Evolutionary conservation across 345 rosid genomes (phyloP), one percentile per base, ranked within the genome.

Genomic region (Citrus reticulata): DNA sequence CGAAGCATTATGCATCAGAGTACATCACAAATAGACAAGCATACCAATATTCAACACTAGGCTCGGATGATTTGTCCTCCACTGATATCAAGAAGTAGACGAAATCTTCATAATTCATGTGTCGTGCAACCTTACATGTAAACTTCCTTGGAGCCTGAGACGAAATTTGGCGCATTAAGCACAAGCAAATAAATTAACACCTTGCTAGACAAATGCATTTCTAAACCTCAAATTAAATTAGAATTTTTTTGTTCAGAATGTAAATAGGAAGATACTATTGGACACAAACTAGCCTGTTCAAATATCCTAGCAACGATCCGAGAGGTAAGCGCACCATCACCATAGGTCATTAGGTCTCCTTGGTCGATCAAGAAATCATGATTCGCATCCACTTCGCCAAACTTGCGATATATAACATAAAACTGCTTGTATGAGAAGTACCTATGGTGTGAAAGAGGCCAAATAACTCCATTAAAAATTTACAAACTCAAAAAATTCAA

Each of bases 101-200:
- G 77, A 95, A 95, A 89, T 95, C 98, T 87, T 95, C 98, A 82
- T 95, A 95, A 79, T 90, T 89, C 98, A 95, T 95, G 90, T 89
- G 92, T 82, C 98, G 94, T 75, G 88, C 92, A 71, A 84, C 86
- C 72, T 84, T 78, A 82, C 98, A 81, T 29, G 91, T 86, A 81
- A 91, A 86, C 80, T 90, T 92, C 81, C 90, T 89, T 1, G 98
- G 86, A 79, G 89, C 91, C 98, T 93, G 84, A 78, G 77, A 83
- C 29, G 54, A 65, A 67, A 77, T 77, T 51, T 32, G 75, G 75
- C 37, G 35, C 73, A 79, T 63, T 58, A 68, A 35, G 24, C 11
- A 68, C 17, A 46, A 46, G 51, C 42, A 72, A 74, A 27, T 70
- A 39, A 16, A 13, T 49, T 54, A 71, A 37, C 54, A 7, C n/a